Conservation (phyloP, 129 eudicot genomes). For the Flaveria ramosissima region DNA sequence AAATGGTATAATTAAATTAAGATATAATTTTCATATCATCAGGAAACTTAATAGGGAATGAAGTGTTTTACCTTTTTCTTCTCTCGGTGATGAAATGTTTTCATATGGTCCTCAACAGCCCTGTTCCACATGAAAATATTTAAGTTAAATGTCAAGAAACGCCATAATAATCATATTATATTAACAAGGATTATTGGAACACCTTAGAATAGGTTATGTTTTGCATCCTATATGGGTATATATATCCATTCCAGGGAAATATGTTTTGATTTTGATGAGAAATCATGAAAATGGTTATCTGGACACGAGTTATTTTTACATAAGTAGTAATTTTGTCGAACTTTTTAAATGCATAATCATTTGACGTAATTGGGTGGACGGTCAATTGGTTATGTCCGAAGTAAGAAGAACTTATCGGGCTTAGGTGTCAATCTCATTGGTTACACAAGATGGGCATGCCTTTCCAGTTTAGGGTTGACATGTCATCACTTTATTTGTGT, state of each 20-base stretch:
- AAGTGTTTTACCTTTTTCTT: slow-evolving; percentile 63
- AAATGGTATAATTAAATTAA: neutral
- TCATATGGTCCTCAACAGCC: slow-evolving; percentile 86
- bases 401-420: neutral
- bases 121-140: slow-evolving; percentile 43
- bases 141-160: neutral
- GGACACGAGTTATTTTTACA: no score
- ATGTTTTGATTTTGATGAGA: no score
- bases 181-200: no score
- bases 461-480: neutral
- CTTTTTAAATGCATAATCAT: no score
- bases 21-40: neutral
- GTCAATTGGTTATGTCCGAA: no score
- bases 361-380: no score
- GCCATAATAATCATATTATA: no score
- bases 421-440: neutral
- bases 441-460: neutral
- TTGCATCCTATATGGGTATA: no score
- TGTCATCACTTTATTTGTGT: neutral
- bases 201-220: no score
- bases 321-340: no score
- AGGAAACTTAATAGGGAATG: neutral
- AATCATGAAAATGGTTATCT: no score
- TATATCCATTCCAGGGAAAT: no score
- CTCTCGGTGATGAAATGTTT: slow-evolving; percentile 85